Percentiles rank a stretch among this genome's conserved stretches.
Evolutionary conservation across 768 basidiomycete genomes (phyloP).

Genomic region (Tricholoma sp.): DNA sequence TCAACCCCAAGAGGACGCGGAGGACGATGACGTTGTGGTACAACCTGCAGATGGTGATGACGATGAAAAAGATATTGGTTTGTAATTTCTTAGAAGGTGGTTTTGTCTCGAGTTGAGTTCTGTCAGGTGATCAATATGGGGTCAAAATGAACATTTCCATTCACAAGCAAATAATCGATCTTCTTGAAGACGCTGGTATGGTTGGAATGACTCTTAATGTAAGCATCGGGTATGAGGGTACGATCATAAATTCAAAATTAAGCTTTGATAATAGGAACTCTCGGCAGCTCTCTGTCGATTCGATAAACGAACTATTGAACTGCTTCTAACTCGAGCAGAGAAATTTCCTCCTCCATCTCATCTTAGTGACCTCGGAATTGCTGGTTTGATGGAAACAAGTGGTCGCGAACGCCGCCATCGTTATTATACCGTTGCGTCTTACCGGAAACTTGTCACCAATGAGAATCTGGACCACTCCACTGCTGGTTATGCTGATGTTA

Average conservation of each 20-base stretch:
- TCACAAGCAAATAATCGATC: slow-evolving; percentile 74
- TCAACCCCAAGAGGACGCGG: slow-evolving; percentile 21
- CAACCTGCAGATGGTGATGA: slow-evolving; percentile 41
- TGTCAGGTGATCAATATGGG: slow-evolving; percentile 31
- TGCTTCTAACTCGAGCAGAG: slow-evolving; percentile 68
- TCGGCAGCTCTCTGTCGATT: slow-evolving; percentile 59
- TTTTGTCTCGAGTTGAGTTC: neutral
- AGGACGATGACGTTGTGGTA: slow-evolving; percentile 31
- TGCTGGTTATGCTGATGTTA: slow-evolving; percentile 38
- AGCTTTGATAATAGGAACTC: slow-evolving; percentile 45
- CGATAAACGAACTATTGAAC: slow-evolving; percentile 78
- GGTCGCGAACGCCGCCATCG: slow-evolving; percentile 85
- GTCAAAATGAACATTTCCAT: slow-evolving; percentile 61
- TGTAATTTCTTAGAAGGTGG: slow-evolving; percentile 5
- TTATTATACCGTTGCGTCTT: slow-evolving; percentile 73
- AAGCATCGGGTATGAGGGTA: slow-evolving; percentile 9
- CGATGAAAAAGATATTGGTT: slow-evolving; percentile 28
- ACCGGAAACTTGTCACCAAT: slow-evolving; percentile 52
- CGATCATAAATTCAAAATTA: neutral
- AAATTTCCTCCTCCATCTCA: slow-evolving; percentile 62
- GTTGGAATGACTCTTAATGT: slow-evolving; percentile 73
- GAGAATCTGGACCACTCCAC: slow-evolving; percentile 58
- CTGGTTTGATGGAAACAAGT: slow-evolving; percentile 71
- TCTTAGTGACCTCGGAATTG: slow-evolving; percentile 65
- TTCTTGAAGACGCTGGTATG: slow-evolving; percentile 63